Evolutionary conservation across 1,284 basidiomycete genomes (phyloP), one percentile per base, ranked within the genome.

Genomic region (Puccinia brachypodii): DNA sequence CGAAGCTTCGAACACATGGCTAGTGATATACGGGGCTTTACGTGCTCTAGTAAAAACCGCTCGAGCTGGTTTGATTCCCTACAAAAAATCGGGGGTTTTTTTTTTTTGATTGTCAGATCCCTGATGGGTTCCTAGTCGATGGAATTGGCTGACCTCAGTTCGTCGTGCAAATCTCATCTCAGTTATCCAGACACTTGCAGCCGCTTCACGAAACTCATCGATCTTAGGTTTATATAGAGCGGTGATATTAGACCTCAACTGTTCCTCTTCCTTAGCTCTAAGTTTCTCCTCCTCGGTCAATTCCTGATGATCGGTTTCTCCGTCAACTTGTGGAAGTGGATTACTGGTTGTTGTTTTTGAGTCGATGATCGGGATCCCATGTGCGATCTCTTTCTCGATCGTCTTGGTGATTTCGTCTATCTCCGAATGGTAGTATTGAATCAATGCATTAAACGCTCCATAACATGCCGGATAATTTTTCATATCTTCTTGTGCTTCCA

Each of bases 1-100:
- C 76, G 93, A 92, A 58, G 94, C 94, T 87, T 99, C 96, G 85
- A 93, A 97, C 0, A 95, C 92, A 85, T 96, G 93, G 95, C 96
- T 98, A 14, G 94, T 91, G 28, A 91, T 90, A 89, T 92, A 92
- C 28, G 91, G 89, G 84, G 95, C 94, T 86, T 92, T 93, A 83
- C 96, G 90, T 16, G 95, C 94, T 86, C 92, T 92, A 40, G 90
- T 90, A 85, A 99, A 99, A 1, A 96, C 88, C 0, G 89, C 88
- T 75, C 97, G 89, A 28, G 93, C 92, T 2, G 92, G 89, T 86
- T 93, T 93, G 85, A 92, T 88, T 8, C 93, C 93, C 88, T 89
- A 83, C 2, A 75, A n/a, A n/a, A n/a, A n/a, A n/a, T n/a, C n/a
- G n/a, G n/a, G n/a, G n/a, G n/a, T n/a, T n/a, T n/a, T n/a, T n/a